Evolutionary conservation across 345 rosid species (phyloP), one percentile per base, ranked within the genome.

Genomic region (Lumnitzera racemosa): DNA sequence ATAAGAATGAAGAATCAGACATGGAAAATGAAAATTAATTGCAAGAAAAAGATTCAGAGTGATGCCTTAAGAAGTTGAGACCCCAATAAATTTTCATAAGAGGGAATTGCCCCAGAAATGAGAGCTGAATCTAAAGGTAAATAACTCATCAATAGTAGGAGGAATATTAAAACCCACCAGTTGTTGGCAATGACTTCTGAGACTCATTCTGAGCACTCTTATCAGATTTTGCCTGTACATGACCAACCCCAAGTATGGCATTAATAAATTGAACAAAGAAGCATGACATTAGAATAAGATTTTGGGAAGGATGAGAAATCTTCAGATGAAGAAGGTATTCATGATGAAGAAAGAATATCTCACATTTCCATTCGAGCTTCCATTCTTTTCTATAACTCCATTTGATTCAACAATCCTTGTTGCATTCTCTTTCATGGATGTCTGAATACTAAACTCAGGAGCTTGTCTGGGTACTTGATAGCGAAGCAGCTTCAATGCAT

Each of bases 291-390:
- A 11, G 15, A 54, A 62, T 46, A 51, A 58, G 60, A 41, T 17
- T 7, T 47, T 47, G 24, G 58, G 57, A 43, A 55, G 20, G 49
- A 49, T 52, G 64, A 57, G 53, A 46, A 53, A 54, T 17, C 53
- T 24, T 17, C n/a, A 63, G 61, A 8, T 24, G 31, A 14, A n/a
- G 23, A 52, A n/a, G 23, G 49, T 46, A 64, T 15, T 15, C 52
- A 24, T 29, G 56, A 46, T 53, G 43, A 36, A 16, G 55, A 48
- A 46, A 66, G 43, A 50, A 50, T 7, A 72, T 71, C 95, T 80
- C 80, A 90, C 97, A 73, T 68, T 79, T 76, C 88, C 94, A 80
- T 82, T 81, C 56, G 81, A 68, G 48, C 57, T 63, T 68, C 49
- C 61, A 66, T 77, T 87, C 64, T 64, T 78, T 65, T 68, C 72